A percentile compares a stretch with the other conserved stretches of the same genome.
phyloP scores from a whole-genome alignment of 1,284 basidiomycete genomes.

The Flammula alnicola region DNA sequence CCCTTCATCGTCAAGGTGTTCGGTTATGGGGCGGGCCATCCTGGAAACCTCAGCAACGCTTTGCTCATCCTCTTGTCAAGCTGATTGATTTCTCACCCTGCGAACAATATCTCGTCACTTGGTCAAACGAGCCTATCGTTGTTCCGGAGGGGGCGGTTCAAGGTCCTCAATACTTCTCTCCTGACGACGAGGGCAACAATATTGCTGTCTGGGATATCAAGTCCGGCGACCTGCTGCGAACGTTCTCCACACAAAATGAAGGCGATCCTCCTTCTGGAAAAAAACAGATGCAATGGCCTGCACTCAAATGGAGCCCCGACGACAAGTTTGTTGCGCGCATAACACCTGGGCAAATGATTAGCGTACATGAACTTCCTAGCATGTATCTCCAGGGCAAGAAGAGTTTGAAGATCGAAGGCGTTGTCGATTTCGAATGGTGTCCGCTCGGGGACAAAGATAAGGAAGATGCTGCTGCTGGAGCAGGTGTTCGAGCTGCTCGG shows the following conservation, averaged over 20 bases:
- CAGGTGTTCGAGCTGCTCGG: constrained; percentile 56
- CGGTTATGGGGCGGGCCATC: constrained; percentile 94
- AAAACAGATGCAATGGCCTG: constrained; percentile 92
- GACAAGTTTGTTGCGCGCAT: constrained; percentile 94
- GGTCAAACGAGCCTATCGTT: constrained; percentile 95
- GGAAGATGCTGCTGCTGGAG: constrained; percentile 57
- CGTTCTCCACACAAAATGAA: constrained; percentile 80
- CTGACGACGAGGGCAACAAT: constrained; percentile 96
- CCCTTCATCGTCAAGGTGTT: constrained; percentile 95
- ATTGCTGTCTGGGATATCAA: constrained; percentile 98
- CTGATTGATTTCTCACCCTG: constrained; percentile 98
- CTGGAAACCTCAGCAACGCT: constrained; percentile 87
- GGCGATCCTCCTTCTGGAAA: constrained; percentile 63
- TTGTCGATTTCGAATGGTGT: constrained; percentile 99
- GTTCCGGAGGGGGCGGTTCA: constrained; percentile 84
- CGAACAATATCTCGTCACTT: constrained; percentile 97
- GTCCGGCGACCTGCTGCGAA: constrained; percentile 90
- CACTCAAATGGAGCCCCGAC: constrained; percentile 97
- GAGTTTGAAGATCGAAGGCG: constrained; percentile 97
- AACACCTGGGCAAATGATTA: constrained; percentile 91
- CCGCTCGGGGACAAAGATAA: constrained; percentile 90
- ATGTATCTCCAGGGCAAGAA: constrained; percentile 98
- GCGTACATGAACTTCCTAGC: constrained; percentile 92
- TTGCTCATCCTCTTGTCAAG: constrained; percentile 95
- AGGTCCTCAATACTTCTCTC: constrained; percentile 87